Conservation (phyloP, 2,329 filamentous ascomycete genomes). For the Pseudocercospora ulei region DNA sequence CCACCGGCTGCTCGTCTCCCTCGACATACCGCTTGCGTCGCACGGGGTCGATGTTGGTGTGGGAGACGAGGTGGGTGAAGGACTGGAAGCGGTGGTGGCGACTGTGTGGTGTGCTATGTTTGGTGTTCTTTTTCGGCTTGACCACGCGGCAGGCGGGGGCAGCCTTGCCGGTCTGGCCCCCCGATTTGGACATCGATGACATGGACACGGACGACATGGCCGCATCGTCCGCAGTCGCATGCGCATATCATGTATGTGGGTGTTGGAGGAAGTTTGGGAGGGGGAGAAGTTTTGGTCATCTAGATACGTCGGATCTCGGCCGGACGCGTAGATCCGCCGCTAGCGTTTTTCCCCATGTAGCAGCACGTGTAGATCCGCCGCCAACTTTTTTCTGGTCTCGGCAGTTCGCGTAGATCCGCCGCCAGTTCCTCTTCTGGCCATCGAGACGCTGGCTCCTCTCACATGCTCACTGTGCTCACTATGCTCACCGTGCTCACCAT, state of each 20-base stretch:
- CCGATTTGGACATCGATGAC: no score
- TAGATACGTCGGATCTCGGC: constrained; percentile 6
- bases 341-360: no score
- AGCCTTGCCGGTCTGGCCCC: constrained; percentile 31
- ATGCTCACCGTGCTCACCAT: no score
- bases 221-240: constrained; percentile 20
- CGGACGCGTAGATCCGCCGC: no score
- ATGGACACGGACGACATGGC: constrained; percentile 41
- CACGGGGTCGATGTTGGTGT: constrained; percentile 86
- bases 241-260: no score
- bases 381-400: no score
- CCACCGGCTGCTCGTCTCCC: constrained; percentile 65
- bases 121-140: constrained; percentile 52
- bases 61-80: constrained; percentile 80
- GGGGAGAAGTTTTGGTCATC: background rate
- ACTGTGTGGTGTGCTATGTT: constrained; percentile 60
- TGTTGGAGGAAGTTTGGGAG: no score
- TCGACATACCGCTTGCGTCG: constrained; percentile 59
- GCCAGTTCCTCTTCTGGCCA: no score
- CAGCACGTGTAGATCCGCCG: no score
- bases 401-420: no score
- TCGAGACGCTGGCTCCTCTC: no score
- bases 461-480: no score
- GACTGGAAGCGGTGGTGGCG: constrained; percentile 85
- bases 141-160: constrained; percentile 31